phyloP scores from a whole-genome alignment of 1,284 basidiomycete genomes.

The Naganishia sp. region DNA sequence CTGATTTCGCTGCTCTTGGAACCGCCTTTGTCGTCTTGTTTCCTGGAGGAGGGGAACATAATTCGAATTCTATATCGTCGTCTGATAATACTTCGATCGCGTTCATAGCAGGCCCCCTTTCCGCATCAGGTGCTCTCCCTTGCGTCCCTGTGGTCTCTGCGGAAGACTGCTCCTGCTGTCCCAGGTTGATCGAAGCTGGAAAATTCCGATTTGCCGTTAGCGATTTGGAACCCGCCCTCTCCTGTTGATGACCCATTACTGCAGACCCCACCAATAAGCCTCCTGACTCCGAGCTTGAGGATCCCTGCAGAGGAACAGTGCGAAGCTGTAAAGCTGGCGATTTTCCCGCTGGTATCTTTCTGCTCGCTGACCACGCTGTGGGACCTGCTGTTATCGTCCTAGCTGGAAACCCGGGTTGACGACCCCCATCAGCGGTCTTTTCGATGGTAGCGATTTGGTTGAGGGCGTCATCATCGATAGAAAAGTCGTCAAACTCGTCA shows the following conservation, averaged over 20 bases:
- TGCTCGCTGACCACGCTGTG: neutral
- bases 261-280: neutral
- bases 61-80: constrained; percentile 16
- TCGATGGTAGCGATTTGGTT: constrained; percentile 18
- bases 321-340: constrained; percentile 3
- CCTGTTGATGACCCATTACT: neutral
- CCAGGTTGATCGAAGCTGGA: neutral
- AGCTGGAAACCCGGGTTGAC: neutral
- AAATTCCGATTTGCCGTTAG: neutral
- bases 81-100: constrained; percentile 17
- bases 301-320: neutral
- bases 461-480: constrained; percentile 16
- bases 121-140: neutral
- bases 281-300: constrained; percentile 18
- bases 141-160: no score
- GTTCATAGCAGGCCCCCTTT: neutral
- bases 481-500: constrained; percentile 25
- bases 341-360: constrained; percentile 9
- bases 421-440: neutral
- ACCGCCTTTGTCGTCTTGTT: neutral
- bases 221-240: neutral
- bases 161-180: neutral
- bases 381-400: neutral
- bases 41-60: constrained; percentile 16
- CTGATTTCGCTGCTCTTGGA: neutral